Base-by-base conservation (phyloP, 2,329 filamentous ascomycete genomes). In the Ceratocystis eucalypticola region DNA sequence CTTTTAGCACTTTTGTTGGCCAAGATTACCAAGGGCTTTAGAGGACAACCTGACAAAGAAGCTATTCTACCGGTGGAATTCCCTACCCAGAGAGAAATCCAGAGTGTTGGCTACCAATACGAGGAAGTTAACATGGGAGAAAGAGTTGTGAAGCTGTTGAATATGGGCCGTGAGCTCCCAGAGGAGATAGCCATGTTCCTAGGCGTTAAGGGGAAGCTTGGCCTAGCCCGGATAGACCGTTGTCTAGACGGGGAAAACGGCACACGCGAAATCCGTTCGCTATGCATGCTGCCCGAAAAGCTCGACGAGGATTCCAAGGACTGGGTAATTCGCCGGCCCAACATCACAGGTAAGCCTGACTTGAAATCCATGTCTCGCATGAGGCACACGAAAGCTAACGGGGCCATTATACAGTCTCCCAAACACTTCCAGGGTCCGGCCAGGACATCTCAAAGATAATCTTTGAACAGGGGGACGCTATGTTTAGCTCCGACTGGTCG, bases 71-170 rank as follows among this genome's bases (percentile, higher is more conserved):
- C 89, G 0, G 79, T 89, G 64, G 79, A 82, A 8, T 81, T 80
- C 68, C 88, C 88, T 3, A 77, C 81, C 0, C 72, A 77, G 7
- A 76, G 77, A 1, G 83, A 88, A 67, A 83, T 87, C 68, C 77
- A 80, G 70, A 78, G 77, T 46, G 81, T 80, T 65, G 80, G 80
- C 6, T 91, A 89, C 73, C 75, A 74, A 3, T 80, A 77, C 61
- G 84, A 84, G 68, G 73, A 80, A n/a, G 79, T 92, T 67, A 81
- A 76, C 33, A 83, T 91, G 70, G 89, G 86, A 83, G 81, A 80
- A 68, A 83, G 88, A 10, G 76, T 75, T 1, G 74, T 80, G 10
- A 75, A 70, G 41, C 83, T 82, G 1, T 77, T 86, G 67, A 84
- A 86, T 71, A 76, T 87, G 76, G 77, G 76, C 48, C 74, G 74